These are phyloP conservation scores for Gracilaria gracilis DNA, from an alignment of 23 red algal species.

Conservation along the genomic window DNA sequence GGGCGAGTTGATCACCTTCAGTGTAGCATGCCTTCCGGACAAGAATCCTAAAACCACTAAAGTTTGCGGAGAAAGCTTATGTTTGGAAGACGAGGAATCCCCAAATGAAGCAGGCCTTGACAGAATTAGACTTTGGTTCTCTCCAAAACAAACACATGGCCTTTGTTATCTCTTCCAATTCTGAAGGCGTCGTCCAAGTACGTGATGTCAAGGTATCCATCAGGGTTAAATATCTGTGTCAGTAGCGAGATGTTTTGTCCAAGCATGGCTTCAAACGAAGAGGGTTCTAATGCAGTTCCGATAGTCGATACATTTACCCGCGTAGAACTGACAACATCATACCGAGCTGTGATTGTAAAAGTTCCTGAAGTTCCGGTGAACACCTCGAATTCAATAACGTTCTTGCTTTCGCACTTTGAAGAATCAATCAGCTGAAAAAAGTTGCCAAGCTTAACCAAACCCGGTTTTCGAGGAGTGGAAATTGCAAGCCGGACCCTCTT, in stretches of 20 bases:
- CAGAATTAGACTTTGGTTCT: background rate
- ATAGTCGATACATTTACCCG: conserved; percentile 59
- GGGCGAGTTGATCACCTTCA: too few relatives aligned
- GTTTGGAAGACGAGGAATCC: too few relatives aligned
- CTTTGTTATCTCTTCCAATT: conserved; percentile 79
- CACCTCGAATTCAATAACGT: conserved; percentile 71
- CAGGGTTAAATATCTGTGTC: conserved; percentile 81
- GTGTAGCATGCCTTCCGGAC: too few relatives aligned
- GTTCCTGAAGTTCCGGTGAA: conserved; percentile 58
- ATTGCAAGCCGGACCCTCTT: conserved; percentile 67
- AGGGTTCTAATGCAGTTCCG: conserved; percentile 37
- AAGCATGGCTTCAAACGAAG: conserved; percentile 67
- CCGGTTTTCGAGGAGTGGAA: conserved; percentile 63
- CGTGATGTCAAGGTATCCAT: conserved; percentile 81
- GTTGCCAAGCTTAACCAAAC: conserved; percentile 79
- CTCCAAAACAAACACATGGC: conserved; percentile 76
- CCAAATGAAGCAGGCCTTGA: background rate
- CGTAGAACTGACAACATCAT: conserved; percentile 15
- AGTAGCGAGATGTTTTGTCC: conserved; percentile 65
- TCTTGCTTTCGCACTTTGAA: conserved; percentile 45
- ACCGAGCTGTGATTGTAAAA: conserved; percentile 72
- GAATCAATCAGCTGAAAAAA: conserved; percentile 78
- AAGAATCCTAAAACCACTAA: too few relatives aligned
- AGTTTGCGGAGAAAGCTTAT: too few relatives aligned
- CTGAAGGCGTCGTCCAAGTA: conserved; percentile 62